phyloP scores from a whole-genome alignment of 2,329 filamentous ascomycete genomes.

The Canariomyces notabilis region DNA sequence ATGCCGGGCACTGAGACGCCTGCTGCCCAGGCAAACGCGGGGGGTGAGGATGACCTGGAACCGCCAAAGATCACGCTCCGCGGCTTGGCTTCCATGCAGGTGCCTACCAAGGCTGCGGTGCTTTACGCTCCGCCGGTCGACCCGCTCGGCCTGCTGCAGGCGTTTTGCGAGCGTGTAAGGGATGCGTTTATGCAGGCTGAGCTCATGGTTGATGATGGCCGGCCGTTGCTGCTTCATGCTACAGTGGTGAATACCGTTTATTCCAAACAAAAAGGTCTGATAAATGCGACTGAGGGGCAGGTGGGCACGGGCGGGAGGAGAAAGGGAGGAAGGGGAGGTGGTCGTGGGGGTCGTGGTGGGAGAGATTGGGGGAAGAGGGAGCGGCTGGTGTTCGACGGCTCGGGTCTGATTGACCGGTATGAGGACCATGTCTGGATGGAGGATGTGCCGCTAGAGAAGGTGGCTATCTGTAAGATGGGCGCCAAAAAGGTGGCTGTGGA shows the following conservation, averaged over 20 bases:
- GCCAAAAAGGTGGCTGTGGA: slow-evolving; percentile 59
- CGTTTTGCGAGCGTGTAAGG: slow-evolving; percentile 55
- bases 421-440: slow-evolving; percentile 66
- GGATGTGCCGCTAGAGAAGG: slow-evolving; percentile 58
- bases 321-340: slow-evolving; percentile 22
- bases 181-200: slow-evolving; percentile 49
- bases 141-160: slow-evolving; percentile 42
- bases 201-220: slow-evolving; percentile 52
- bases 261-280: slow-evolving; percentile 43
- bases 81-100: slow-evolving; percentile 59
- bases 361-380: slow-evolving; percentile 28
- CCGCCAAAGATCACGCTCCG: slow-evolving; percentile 43
- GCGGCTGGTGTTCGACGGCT: slow-evolving; percentile 49
- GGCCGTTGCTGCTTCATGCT: slow-evolving; percentile 71
- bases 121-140: slow-evolving; percentile 62
- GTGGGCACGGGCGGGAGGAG: slow-evolving; percentile 22
- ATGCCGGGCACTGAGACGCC: slow-evolving; percentile 8
- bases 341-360: slow-evolving; percentile 22
- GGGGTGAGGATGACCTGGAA: neutral
- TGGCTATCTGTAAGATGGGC: slow-evolving; percentile 85
- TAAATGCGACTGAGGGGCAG: no score
- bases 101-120: slow-evolving; percentile 51
- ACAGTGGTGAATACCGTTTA: slow-evolving; percentile 86
- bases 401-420: slow-evolving; percentile 53
- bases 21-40: slow-evolving; percentile 2